Percentiles rank a stretch among this genome's conserved stretches.
Evolutionary conservation across 2,329 filamentous ascomycete species (phyloP).

Genomic region (Trichoderma afroharzianum): DNA sequence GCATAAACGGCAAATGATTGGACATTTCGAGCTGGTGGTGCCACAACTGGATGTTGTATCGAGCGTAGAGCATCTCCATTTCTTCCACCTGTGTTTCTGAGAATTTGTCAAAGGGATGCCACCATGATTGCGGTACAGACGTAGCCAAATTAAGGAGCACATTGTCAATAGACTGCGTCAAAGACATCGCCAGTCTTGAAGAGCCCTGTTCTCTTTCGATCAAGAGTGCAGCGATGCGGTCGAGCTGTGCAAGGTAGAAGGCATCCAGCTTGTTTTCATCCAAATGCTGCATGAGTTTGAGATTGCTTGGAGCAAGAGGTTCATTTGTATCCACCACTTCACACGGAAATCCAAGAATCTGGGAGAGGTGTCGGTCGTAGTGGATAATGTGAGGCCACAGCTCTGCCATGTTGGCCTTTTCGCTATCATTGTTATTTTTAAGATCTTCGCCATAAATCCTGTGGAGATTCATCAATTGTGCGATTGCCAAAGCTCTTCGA

Average conservation of each 20-base stretch:
- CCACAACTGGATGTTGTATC: constrained; percentile 14
- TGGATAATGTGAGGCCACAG: constrained; percentile 11
- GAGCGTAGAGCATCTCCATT: constrained; percentile 4
- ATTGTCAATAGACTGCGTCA: constrained; percentile 1
- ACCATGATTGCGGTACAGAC: constrained; percentile 9
- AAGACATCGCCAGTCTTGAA: neutral
- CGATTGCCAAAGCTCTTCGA: constrained; percentile 10
- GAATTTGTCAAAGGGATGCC: neutral
- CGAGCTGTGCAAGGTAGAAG: constrained; percentile 3
- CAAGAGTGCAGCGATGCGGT: neutral
- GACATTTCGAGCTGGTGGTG: constrained; percentile 13
- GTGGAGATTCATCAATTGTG: constrained; percentile 11
- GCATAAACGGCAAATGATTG: constrained; percentile 13
- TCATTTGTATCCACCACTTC: neutral
- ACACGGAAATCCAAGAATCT: constrained; percentile 10
- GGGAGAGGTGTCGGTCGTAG: constrained; percentile 4
- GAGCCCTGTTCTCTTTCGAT: constrained; percentile 3
- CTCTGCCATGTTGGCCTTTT: neutral
- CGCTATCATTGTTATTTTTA: neutral
- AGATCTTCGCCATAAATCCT: neutral
- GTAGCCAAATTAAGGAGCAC: neutral
- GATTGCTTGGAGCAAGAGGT: neutral
- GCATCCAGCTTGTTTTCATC: neutral
- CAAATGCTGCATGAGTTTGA: neutral
- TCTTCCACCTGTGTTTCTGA: neutral